Conservation (phyloP, 768 basidiomycete genomes). For the Floccularia luteovirens region DNA sequence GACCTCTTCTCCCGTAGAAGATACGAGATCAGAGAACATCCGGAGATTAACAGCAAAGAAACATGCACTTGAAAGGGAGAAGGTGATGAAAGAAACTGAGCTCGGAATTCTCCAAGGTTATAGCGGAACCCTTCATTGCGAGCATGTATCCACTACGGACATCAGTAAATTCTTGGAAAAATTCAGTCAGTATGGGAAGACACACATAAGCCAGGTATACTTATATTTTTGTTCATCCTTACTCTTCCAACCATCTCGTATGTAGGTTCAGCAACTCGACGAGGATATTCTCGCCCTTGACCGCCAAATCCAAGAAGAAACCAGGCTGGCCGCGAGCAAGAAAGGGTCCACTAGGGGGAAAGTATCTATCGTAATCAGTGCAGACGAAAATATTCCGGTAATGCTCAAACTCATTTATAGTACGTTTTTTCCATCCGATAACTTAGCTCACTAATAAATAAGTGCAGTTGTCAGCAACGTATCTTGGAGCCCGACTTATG, state of each 20-base stretch:
- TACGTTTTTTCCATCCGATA: slow-evolving; percentile 15
- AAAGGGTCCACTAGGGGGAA: slow-evolving; percentile 23
- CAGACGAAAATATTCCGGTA: slow-evolving; percentile 25
- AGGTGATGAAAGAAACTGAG: slow-evolving; percentile 30
- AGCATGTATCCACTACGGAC: slow-evolving; percentile 27
- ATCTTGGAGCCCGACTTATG: slow-evolving; percentile 48
- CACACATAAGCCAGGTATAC: too few species aligned
- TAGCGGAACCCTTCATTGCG: slow-evolving; percentile 32
- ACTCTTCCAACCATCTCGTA: too few species aligned
- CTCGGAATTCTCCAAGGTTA: slow-evolving; percentile 34
- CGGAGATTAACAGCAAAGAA: slow-evolving; percentile 28
- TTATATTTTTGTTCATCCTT: too few species aligned
- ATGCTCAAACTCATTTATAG: slow-evolving; percentile 48
- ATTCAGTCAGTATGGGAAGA: slow-evolving; percentile 30
- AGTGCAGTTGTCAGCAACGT: slow-evolving; percentile 41
- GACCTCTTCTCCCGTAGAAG: slow-evolving; percentile 9
- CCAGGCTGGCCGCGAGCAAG: slow-evolving; percentile 21
- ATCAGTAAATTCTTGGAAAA: slow-evolving; percentile 33
- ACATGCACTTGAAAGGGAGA: slow-evolving; percentile 26
- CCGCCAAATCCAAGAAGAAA: slow-evolving; percentile 28
- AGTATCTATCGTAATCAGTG: slow-evolving; percentile 34
- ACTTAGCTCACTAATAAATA: neutral
- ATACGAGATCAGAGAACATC: slow-evolving; percentile 22
- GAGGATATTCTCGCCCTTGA: slow-evolving; percentile 32
- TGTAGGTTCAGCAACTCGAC: too few species aligned